A percentile compares a stretch with the other conserved stretches of the same genome.
phyloP scores from a whole-genome alignment of 106 monocot genomes.

The Acorus gramineus region DNA sequence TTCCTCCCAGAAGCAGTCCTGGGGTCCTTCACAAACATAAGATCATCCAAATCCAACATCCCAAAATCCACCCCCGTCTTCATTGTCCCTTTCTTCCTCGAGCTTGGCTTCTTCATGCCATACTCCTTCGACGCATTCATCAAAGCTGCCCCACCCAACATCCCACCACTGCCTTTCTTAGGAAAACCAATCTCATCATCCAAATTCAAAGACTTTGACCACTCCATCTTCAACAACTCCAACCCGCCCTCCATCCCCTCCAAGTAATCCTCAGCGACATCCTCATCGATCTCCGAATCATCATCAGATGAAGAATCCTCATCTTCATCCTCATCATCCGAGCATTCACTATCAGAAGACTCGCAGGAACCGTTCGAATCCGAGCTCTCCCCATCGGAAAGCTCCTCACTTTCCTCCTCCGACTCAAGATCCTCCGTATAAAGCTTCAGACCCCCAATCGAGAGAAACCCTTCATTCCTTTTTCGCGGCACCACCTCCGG shows the following conservation, averaged over 20 bases:
- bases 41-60: slow-evolving; percentile 26
- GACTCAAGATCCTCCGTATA: slow-evolving; percentile 79
- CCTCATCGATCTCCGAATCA: slow-evolving; percentile 60
- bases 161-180: slow-evolving; percentile 11
- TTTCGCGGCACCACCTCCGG: slow-evolving; percentile 11
- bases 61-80: slow-evolving; percentile 8
- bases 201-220: slow-evolving; percentile 25
- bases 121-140: slow-evolving; percentile 68
- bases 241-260: slow-evolving; percentile 67
- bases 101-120: slow-evolving; percentile 51
- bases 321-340: slow-evolving; percentile 15
- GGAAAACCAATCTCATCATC: slow-evolving; percentile 20
- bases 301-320: background rate
- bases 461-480: slow-evolving; percentile 44
- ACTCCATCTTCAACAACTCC: slow-evolving; percentile 38
- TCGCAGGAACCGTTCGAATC: too few species aligned
- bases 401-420: slow-evolving; percentile 33
- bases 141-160: slow-evolving; percentile 34
- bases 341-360: slow-evolving; percentile 1
- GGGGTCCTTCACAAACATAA: slow-evolving; percentile 45
- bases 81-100: slow-evolving; percentile 20
- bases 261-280: slow-evolving; percentile 66
- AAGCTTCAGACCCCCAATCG: slow-evolving; percentile 68
- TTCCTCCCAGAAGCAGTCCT: slow-evolving; percentile 26
- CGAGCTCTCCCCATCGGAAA: slow-evolving; percentile 10